These are phyloP conservation scores for Dimocarpus longan DNA, from an alignment of 345 rosid genomes.

Conservation along the genomic window DNA sequence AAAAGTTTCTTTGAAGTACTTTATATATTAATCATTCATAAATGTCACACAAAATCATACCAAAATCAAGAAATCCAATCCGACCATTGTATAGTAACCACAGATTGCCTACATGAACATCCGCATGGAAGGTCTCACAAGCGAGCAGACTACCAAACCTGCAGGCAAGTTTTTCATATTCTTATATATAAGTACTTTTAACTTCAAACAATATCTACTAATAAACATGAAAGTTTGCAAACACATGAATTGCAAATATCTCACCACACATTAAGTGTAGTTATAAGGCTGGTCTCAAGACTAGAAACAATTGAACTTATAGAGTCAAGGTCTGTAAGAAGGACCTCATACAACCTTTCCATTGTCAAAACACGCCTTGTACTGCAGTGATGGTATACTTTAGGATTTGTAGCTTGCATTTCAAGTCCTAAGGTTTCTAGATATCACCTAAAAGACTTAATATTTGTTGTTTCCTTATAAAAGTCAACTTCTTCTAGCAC, in stretches of 20 bases:
- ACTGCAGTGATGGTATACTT: constrained; percentile 85
- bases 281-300: constrained; percentile 89
- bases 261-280: constrained; percentile 96
- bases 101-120: constrained; percentile 97
- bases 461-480: constrained; percentile 80
- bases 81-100: constrained; percentile 96
- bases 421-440: constrained; percentile 84
- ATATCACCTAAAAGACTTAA: constrained; percentile 79
- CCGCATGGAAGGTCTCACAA: constrained; percentile 96
- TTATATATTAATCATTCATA: not conserved
- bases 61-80: constrained; percentile 97
- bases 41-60: constrained; percentile 36
- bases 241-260: constrained; percentile 21
- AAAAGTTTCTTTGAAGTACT: constrained; percentile 2
- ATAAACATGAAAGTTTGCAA: constrained; percentile 9
- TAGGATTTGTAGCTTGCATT: constrained; percentile 93
- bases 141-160: constrained; percentile 99
- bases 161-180: constrained; percentile 20
- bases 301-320: constrained; percentile 84
- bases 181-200: not conserved
- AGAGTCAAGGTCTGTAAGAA: constrained; percentile 92
- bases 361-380: constrained; percentile 77
- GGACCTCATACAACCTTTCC: constrained; percentile 98
- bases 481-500: constrained; percentile 99
- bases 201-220: constrained; percentile 1